Evolutionary conservation across 1,284 basidiomycete genomes (phyloP), one percentile per base, ranked within the genome.

Genomic region (Puccinia hordei): DNA sequence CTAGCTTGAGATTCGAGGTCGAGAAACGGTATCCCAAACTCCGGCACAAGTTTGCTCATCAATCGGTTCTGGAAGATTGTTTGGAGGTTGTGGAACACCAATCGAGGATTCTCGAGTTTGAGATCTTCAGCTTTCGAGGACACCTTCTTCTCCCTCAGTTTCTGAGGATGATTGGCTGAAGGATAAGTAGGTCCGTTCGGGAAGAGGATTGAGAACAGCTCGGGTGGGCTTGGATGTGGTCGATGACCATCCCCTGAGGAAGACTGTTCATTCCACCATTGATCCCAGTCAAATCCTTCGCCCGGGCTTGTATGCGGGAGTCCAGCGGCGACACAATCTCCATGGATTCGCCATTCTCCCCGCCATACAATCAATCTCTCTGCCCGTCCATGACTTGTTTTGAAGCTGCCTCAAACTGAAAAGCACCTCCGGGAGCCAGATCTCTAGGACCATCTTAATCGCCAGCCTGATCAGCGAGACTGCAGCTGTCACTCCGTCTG

Each of bases 361-460:
- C 84, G 82, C 65, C 84, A 85, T n/a, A 85, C 80, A 44, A 84
- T 80, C 44, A 84, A 78, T 38, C 74, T 72, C 51, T 83, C 81
- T 10, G n/a, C 17, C n/a, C 82, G 82, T 17, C 24, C 19, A n/a
- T 51, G 22, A 35, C 30, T 71, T 35, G n/a, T 55, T 61, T 17
- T 68, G 63, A 22, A 79, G 55, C 22, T 55, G 81, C 9, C 24
- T 38, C 17, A 85, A 55, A 49, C 82, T 82, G 15, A 83, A 83
- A 38, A 85, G 30, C 30, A 85, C 24, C 69, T 85, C 84, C 4
- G 84, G 83, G 12, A 84, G 59, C 84, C 84, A 85, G 15, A 83
- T 77, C 13, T 82, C 78, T 46, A 80, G 41, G 17, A 83, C 83
- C 49, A 83, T 80, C 24, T 68, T 59, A 38, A 66, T 53, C n/a